Base-by-base conservation (phyloP, 257 asterid genomes). In the Apocynum venetum region DNA sequence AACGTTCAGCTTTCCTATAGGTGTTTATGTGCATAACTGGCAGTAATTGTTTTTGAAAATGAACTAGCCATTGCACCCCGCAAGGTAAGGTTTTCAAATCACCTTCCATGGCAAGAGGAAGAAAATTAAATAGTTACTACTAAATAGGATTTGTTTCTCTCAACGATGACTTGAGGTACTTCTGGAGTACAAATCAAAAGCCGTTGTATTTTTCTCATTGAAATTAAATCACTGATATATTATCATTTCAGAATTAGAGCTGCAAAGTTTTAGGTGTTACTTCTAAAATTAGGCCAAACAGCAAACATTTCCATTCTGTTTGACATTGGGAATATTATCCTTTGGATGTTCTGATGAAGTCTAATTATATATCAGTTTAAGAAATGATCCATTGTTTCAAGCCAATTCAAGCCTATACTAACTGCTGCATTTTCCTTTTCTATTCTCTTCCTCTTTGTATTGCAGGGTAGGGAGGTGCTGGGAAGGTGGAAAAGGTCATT, bases 391-490 rank as follows among this genome's bases (percentile, higher is more conserved):
- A 48, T 7, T 48, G 43, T 25, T 25, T 25, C 4, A 1, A 48
- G 19, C 61, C n/a, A 56, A 20, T 56, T 56, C 6, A n/a, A 7
- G 19, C 2, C 4, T 47, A 25, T 35, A 40, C 3, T 8, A 35
- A 11, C 43, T 74, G 55, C 51, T n/a, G 31, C 0, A 55, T 43
- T 40, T 20, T 19, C 5, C 17, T 6, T 5, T 6, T 41, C n/a
- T 57, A 44, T 10, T 35, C 2, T 19, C 13, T 13, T 11, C 47
- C 35, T 70, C 69, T 19, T 74, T 74, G 56, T 75, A 40, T 63
- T 66, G 80, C 90, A 92, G 97, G 97, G 94, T 70, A 77, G 81
- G 78, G 96, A 92, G 84, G 90, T 87, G 82, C 78, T 90, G 15
- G 97, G 90, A 77, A 86, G 91, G 85, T 92, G 97, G 96, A 89